Base-by-base conservation (phyloP, 345 rosid species). In the Populus ilicifolia region DNA sequence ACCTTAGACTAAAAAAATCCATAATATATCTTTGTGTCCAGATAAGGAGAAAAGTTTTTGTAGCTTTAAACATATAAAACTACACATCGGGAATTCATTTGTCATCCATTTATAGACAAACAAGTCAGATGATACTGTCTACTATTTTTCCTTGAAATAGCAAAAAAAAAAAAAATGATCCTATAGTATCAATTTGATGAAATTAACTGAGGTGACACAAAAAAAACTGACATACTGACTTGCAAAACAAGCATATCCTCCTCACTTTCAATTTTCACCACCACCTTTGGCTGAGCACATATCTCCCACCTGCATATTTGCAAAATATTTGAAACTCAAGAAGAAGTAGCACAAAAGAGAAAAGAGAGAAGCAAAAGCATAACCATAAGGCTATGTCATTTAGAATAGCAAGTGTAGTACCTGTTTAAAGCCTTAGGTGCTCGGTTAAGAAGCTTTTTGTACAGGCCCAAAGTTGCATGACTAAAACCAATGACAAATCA, bases 391-490 rank as follows among this genome's bases (percentile, higher is more conserved):
- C 69, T 33, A 30, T 29, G 33, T 30, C 11, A 30, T 35, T 65
- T 20, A 65, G 41, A 30, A 29, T 30, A 14, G n/a, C 17, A 18
- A 7, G 25, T 18, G n/a, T 5, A 20, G 56, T 82, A 96, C 99
- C 97, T 88, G 84, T 85, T 71, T 80, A 96, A 82, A 46, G 98
- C 94, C 81, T 89, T 92, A 46, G 99, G 99, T 43, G 97, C 98
- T 64, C 94, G 89, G 36, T 79, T 77, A 66, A 87, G 88, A 13
- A 93, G 90, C 86, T 91, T 96, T 71, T 92, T 96, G 74, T 93
- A 94, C 39, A 96, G 87, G 71, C 99, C 99, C 84, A 96, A 79
- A 77, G 99, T 94, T 46, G 99, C 99, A 88, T 96, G 99, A 86
- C 99, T 96, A 80, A 38, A 77, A 72, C 81, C 61, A 41, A 41